Evolutionary conservation across 148 eudicot genomes (phyloP).

Genomic region (Linanthus parryae): DNA sequence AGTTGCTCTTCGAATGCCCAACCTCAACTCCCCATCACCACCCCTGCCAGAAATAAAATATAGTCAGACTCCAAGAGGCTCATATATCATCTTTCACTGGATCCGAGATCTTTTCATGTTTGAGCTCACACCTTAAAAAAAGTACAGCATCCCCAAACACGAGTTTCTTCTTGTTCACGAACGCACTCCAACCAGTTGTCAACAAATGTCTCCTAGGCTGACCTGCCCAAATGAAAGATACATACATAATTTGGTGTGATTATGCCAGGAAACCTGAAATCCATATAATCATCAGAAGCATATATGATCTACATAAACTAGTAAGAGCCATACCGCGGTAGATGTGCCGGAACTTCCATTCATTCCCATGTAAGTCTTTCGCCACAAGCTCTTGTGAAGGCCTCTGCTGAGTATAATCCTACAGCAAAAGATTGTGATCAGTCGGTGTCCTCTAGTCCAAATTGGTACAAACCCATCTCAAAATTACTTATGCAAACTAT

Average conservation of each 20-base stretch:
- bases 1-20: constrained; percentile 78
- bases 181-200: constrained; percentile 99
- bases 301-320: too few relatives aligned
- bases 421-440: too few relatives aligned
- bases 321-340: constrained; percentile 81
- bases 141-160: constrained; percentile 97
- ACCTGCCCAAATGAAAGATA: constrained; percentile 36
- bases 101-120: too few relatives aligned
- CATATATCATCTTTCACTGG: too few relatives aligned
- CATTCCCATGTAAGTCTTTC: constrained; percentile 81
- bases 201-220: constrained; percentile 96
- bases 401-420: constrained; percentile 96
- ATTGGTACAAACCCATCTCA: too few relatives aligned
- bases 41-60: constrained; percentile 38
- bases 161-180: constrained; percentile 91
- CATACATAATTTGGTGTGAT: not conserved
- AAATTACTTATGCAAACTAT: too few relatives aligned
- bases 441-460: too few relatives aligned
- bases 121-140: constrained; percentile 43
- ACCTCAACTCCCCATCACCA: constrained; percentile 82
- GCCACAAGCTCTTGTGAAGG: constrained; percentile 98
- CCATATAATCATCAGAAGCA: constrained; percentile 4
- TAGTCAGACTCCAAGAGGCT: constrained; percentile 1
- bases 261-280: not conserved
- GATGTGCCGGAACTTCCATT: constrained; percentile 93